Percentiles rank a stretch among this genome's conserved stretches.
Evolutionary conservation across 306 rosid genomes (phyloP).

Genomic region (Spatholobus suberectus): DNA sequence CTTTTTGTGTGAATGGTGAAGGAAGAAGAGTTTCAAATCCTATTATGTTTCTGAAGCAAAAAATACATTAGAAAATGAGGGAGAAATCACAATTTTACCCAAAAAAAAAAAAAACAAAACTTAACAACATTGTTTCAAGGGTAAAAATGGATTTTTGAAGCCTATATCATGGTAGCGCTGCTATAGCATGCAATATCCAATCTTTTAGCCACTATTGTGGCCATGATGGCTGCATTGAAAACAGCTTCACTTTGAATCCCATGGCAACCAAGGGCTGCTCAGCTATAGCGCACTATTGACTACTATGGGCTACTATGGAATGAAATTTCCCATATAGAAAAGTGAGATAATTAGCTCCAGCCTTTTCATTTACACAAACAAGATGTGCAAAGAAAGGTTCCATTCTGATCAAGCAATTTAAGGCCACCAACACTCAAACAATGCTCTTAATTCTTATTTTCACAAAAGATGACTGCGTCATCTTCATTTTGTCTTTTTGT

Average conservation of each 20-base stretch:
- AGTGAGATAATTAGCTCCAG: neutral
- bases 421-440: neutral
- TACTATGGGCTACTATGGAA: neutral
- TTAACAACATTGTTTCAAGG: neutral
- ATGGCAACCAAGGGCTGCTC: neutral
- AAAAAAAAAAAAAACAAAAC: neutral
- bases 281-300: neutral
- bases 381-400: neutral
- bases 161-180: neutral
- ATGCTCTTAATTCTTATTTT: neutral
- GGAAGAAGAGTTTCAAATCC: neutral
- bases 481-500: neutral
- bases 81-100: neutral
- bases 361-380: neutral
- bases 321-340: conserved; percentile 1
- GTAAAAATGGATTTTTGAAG: neutral
- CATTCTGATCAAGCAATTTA: neutral
- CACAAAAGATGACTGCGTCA: neutral
- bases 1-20: neutral
- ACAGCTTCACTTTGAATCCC: neutral
- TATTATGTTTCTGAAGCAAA: neutral
- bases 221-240: neutral
- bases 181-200: neutral
- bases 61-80: neutral
- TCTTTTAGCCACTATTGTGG: neutral